These are phyloP conservation scores for Coprinopsis strossmayeri DNA, from an alignment of 768 basidiomycete genomes.

Conservation along the genomic window DNA sequence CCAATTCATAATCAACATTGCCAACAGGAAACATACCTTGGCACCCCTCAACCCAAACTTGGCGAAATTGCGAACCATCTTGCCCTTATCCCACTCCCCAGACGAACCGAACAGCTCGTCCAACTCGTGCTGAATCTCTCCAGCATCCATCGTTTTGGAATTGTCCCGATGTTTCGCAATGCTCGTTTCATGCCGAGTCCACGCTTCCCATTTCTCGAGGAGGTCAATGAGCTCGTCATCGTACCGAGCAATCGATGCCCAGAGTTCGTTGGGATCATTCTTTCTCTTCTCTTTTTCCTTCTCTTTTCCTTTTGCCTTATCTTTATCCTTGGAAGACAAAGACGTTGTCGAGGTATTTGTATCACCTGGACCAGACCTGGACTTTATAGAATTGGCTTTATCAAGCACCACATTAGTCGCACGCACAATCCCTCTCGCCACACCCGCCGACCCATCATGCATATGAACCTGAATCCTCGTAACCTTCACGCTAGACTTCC, in stretches of 20 bases:
- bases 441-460: conserved; percentile 43
- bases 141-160: conserved; percentile 22
- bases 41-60: conserved; percentile 40
- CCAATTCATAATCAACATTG: too few relatives aligned
- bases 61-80: conserved; percentile 78
- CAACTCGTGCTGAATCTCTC: conserved; percentile 28
- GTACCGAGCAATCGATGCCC: conserved; percentile 79
- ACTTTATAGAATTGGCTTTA: conserved; percentile 20
- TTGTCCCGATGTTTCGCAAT: conserved; percentile 16
- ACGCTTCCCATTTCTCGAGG: conserved; percentile 56
- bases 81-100: conserved; percentile 62
- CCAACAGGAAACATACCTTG: too few relatives aligned
- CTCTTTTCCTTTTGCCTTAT: too few relatives aligned
- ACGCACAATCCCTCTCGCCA: conserved; percentile 47
- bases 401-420: conserved; percentile 52
- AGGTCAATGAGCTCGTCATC: conserved; percentile 60
- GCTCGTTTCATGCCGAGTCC: conserved; percentile 36
- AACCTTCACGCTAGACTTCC: conserved; percentile 44
- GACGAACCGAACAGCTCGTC: conserved; percentile 35
- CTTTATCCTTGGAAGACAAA: too few relatives aligned
- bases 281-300: conserved; percentile 8
- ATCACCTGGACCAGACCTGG: conserved; percentile 6
- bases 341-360: conserved; percentile 1
- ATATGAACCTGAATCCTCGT: conserved; percentile 55
- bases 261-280: conserved; percentile 35